These are phyloP conservation scores for Actinidia arguta DNA, from an alignment of 179 eudicot genomes.

Conservation along the genomic window DNA sequence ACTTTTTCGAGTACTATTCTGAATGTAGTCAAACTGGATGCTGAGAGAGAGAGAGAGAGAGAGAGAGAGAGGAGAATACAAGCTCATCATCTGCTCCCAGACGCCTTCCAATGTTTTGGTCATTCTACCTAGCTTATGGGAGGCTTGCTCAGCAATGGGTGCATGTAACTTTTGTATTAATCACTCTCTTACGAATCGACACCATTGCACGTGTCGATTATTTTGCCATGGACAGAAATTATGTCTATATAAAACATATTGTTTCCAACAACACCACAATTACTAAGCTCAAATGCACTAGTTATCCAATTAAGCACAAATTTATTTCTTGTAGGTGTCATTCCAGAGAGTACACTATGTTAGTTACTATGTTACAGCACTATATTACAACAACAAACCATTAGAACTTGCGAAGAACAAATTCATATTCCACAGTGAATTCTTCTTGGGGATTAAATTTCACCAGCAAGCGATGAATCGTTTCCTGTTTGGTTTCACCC, in stretches of 20 bases:
- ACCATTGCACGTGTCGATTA: neutral
- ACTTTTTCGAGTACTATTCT: no score
- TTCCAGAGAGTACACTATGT: neutral
- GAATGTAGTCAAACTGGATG: no score
- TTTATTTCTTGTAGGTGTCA: neutral
- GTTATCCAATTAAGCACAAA: neutral
- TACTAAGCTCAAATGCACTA: neutral
- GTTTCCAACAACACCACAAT: neutral
- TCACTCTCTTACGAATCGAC: no score
- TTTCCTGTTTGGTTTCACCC: neutral
- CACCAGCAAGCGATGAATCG: neutral
- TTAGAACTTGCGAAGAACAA: neutral
- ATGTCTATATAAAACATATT: neutral
- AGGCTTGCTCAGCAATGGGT: no score
- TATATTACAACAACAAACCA: neutral
- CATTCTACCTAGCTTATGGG: neutral
- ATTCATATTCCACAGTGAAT: neutral
- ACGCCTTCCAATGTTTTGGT: neutral
- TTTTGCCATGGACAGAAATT: neutral
- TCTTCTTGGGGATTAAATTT: neutral
- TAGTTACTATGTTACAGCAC: conserved; percentile 1
- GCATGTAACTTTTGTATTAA: no score
- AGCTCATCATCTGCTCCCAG: neutral
- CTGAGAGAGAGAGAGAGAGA: no score
- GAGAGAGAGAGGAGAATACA: no score